A percentile compares a stretch with the other conserved stretches of the same genome.
Evolutionary conservation across 2,329 filamentous ascomycete genomes (phyloP).

Genomic region (Aspergillus felis): DNA sequence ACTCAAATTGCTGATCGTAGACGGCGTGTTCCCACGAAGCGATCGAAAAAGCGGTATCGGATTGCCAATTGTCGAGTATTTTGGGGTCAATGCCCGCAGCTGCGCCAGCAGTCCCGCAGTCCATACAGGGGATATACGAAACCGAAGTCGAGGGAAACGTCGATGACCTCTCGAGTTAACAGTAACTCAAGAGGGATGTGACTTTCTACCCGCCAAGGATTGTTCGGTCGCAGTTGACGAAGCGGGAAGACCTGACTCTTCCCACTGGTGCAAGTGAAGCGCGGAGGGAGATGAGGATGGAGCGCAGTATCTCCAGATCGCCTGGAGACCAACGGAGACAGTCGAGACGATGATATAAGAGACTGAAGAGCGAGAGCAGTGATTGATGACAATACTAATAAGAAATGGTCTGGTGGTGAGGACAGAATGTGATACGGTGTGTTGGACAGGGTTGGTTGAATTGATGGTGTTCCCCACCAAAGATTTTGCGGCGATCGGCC

Average conservation of each 20-base stretch:
- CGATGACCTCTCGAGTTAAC: constrained; percentile 11
- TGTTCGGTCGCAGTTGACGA: background rate
- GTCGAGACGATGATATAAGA: background rate
- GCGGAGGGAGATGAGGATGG: background rate
- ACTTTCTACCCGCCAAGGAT: background rate
- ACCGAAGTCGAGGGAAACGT: constrained; percentile 3
- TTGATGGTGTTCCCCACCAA: constrained; percentile 19
- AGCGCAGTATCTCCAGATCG: background rate
- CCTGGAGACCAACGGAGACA: background rate
- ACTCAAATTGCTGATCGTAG: constrained; percentile 35
- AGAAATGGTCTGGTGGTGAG: background rate
- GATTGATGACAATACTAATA: constrained; percentile 9
- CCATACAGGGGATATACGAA: constrained; percentile 29
- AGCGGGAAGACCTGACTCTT: background rate
- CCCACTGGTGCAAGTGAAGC: background rate
- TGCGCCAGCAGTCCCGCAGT: constrained; percentile 33
- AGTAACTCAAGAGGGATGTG: constrained; percentile 6
- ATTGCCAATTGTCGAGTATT: constrained; percentile 39
- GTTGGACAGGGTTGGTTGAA: constrained; percentile 8
- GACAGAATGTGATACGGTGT: constrained; percentile 14
- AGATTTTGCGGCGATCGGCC: constrained; percentile 25
- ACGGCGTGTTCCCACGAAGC: constrained; percentile 33
- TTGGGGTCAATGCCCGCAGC: constrained; percentile 42
- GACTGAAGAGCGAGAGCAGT: background rate
- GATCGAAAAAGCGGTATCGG: constrained; percentile 32